Conservation (phyloP, 768 basidiomycete species). For the Leccinum pellstonianum region DNA sequence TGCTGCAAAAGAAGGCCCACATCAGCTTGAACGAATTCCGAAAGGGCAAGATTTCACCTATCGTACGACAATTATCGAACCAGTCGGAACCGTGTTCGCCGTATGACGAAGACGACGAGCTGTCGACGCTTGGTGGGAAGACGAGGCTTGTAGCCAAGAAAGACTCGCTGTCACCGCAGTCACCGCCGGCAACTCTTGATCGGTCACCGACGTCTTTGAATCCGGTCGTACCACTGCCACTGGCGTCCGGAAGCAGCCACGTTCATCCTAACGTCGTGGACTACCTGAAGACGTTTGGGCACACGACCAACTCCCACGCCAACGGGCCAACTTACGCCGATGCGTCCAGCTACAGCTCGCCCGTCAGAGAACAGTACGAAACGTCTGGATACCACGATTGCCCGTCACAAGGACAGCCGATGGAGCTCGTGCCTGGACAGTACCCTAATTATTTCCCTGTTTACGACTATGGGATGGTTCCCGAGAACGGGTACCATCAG, state of each 20-base stretch:
- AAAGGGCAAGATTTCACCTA: constrained; percentile 51
- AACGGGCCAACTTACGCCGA: constrained; percentile 26
- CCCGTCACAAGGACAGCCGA: constrained; percentile 28
- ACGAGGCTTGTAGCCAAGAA: constrained; percentile 64
- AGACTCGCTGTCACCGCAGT: constrained; percentile 53
- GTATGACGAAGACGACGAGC: constrained; percentile 58
- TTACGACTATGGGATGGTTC: constrained; percentile 59
- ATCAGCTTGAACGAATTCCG: constrained; percentile 61
- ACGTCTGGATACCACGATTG: constrained; percentile 21
- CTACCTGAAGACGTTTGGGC: constrained; percentile 63
- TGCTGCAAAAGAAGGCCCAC: constrained; percentile 64
- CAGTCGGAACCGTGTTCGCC: constrained; percentile 42
- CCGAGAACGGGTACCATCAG: constrained; percentile 36
- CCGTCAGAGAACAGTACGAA: constrained; percentile 26
- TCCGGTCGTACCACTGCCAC: constrained; percentile 69
- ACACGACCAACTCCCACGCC: constrained; percentile 22
- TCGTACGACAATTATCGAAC: constrained; percentile 35
- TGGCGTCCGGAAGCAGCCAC: constrained; percentile 49
- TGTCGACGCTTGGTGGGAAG: constrained; percentile 62
- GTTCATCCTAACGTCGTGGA: constrained; percentile 65
- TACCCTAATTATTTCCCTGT: constrained; percentile 76
- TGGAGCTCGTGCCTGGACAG: constrained; percentile 33
- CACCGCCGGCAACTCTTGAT: constrained; percentile 43
- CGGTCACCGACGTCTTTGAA: constrained; percentile 70
- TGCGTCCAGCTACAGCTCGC: constrained; percentile 26